phyloP scores from a whole-genome alignment of 441 rosid genomes.

The Gossypium schwendimanii region DNA sequence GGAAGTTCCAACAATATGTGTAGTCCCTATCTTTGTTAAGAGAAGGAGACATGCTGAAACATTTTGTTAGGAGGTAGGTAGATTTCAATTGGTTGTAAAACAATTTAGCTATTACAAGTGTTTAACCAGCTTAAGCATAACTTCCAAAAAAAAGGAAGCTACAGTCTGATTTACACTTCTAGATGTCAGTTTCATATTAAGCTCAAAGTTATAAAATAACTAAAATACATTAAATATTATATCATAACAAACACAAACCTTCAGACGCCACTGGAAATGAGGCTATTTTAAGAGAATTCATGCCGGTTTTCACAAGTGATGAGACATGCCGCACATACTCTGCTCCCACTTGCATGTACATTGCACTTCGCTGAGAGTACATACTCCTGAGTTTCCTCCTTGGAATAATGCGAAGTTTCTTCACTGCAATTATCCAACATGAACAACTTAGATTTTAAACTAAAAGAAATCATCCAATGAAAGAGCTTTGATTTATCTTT shows the following conservation, averaged over 20 bases:
- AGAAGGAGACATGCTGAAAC: not conserved
- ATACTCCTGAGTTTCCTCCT: conserved; percentile 65
- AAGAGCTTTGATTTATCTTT: not conserved
- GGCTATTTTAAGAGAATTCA: conserved; percentile 65
- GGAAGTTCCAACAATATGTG: not conserved
- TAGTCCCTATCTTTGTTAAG: not conserved
- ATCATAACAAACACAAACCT: conserved; percentile 42
- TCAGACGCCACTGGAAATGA: conserved; percentile 55
- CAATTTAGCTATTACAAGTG: not conserved
- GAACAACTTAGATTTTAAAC: not conserved
- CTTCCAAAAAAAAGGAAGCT: not conserved
- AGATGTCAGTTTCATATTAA: not conserved
- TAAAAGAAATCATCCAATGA: not conserved
- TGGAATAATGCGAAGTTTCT: conserved; percentile 66
- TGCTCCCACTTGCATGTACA: conserved; percentile 69
- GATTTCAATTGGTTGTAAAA: not conserved
- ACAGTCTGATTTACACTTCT: not conserved
- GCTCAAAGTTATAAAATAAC: conserved; percentile 3
- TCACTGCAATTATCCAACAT: conserved; percentile 46
- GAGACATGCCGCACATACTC: conserved; percentile 75
- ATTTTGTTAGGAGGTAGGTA: not conserved
- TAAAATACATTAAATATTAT: not conserved
- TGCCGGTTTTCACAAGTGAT: conserved; percentile 69
- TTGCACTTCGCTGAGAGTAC: conserved; percentile 65
- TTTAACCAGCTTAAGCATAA: not conserved